These are phyloP conservation scores for Xylaria hypoxylon DNA, from an alignment of 2,329 filamentous ascomycete genomes.

Conservation along the genomic window DNA sequence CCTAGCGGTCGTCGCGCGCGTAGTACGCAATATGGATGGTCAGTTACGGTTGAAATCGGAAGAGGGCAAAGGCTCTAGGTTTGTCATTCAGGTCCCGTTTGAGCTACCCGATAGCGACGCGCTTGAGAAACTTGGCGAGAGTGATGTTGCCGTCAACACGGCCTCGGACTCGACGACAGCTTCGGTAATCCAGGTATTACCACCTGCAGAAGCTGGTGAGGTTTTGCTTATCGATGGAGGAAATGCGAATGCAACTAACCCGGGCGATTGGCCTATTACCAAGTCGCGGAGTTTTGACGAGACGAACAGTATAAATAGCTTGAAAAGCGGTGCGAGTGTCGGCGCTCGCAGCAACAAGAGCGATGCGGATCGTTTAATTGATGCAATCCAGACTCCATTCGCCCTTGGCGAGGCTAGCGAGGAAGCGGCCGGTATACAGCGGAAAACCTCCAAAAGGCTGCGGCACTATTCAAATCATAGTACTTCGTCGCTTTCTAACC, in stretches of 20 bases:
- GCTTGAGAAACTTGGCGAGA: constrained; percentile 43
- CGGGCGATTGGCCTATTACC: constrained; percentile 33
- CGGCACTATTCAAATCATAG: constrained; percentile 30
- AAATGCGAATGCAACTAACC: constrained; percentile 39
- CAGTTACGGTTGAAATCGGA: constrained; percentile 88
- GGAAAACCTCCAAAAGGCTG: constrained; percentile 40
- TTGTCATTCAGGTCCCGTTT: constrained; percentile 84
- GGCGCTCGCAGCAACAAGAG: constrained; percentile 66
- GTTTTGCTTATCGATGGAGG: constrained; percentile 70
- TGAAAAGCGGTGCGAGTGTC: constrained; percentile 59
- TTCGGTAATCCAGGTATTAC: constrained; percentile 50
- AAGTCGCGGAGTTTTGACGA: constrained; percentile 54
- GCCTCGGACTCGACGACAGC: constrained; percentile 44
- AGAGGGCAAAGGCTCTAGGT: constrained; percentile 82
- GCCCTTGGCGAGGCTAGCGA: constrained; percentile 55
- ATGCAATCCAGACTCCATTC: constrained; percentile 74
- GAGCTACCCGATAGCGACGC: constrained; percentile 65
- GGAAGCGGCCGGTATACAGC: constrained; percentile 32
- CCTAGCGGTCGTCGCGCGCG: constrained; percentile 87
- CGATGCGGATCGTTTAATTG: constrained; percentile 77
- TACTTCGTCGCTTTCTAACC: constrained; percentile 32
- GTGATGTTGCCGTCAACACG: constrained; percentile 35
- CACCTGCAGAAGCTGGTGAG: constrained; percentile 60
- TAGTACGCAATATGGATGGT: constrained; percentile 90
- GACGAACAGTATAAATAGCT: constrained; percentile 55